Evolutionary conservation across 768 basidiomycete species (phyloP).

Genomic region (Mycena vitilis): DNA sequence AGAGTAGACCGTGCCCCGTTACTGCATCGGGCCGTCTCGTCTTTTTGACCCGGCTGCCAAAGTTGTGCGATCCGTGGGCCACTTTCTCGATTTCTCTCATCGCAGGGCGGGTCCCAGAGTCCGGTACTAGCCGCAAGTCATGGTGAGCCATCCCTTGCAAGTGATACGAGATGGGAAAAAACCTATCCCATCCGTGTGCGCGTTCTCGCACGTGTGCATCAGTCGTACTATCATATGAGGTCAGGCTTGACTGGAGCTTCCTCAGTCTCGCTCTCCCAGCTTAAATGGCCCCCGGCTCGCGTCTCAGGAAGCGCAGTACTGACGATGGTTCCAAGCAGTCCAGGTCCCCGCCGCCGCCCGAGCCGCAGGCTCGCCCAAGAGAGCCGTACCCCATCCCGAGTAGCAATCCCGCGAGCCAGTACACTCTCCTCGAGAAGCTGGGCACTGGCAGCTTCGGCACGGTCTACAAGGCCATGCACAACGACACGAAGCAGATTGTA

Average conservation of each 20-base stretch:
- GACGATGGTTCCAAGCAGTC: conserved; percentile 57
- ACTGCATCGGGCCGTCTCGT: not conserved
- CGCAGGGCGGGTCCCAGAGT: not conserved
- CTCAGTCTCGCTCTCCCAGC: conserved; percentile 37
- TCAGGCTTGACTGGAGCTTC: conserved; percentile 39
- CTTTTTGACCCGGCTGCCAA: conserved; percentile 11
- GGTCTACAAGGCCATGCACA: conserved; percentile 97
- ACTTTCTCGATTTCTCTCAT: conserved; percentile 12
- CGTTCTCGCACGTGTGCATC: conserved; percentile 30
- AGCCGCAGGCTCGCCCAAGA: conserved; percentile 53
- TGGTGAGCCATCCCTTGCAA: conserved; percentile 21
- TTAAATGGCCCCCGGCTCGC: conserved; percentile 61
- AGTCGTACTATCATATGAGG: conserved; percentile 41
- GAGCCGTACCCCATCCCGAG: conserved; percentile 79
- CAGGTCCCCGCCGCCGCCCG: conserved; percentile 63
- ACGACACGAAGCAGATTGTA: conserved; percentile 93
- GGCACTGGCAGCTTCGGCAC: conserved; percentile 97
- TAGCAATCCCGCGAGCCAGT: conserved; percentile 89
- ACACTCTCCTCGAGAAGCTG: conserved; percentile 94
- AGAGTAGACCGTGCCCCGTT: too few relatives aligned
- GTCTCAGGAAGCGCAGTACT: conserved; percentile 56
- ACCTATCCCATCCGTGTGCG: not conserved
- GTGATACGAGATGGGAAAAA: conserved; percentile 3
- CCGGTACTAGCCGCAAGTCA: conserved; percentile 4
- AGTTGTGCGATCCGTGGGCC: conserved; percentile 22